Percentiles rank a stretch among this genome's conserved stretches.
Conservation (phyloP, 768 basidiomycete species). For the Russula abietina region DNA sequence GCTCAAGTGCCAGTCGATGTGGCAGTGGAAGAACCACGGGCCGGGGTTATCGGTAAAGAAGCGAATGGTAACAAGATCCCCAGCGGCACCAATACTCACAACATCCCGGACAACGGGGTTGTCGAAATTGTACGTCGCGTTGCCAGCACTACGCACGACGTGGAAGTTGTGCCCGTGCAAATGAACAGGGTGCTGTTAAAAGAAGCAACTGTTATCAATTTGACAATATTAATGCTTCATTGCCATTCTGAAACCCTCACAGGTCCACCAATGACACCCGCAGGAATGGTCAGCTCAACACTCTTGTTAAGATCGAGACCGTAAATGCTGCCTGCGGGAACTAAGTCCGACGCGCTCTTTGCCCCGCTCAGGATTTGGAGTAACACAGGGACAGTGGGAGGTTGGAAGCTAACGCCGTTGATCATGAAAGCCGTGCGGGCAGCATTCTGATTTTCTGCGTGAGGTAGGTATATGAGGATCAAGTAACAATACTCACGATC, state of each 20-base stretch:
- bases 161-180: constrained; percentile 23
- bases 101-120: constrained; percentile 24
- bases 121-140: constrained; percentile 22
- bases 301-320: constrained; percentile 10
- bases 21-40: constrained; percentile 15
- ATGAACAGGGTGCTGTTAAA: constrained; percentile 17
- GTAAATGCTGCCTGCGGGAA: constrained; percentile 13
- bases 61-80: constrained; percentile 26
- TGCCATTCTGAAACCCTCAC: neutral
- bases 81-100: constrained; percentile 13
- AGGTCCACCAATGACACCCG: neutral
- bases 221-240: no score
- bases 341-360: neutral
- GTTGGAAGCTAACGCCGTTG: neutral
- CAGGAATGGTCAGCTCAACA: constrained; percentile 18
- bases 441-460: neutral
- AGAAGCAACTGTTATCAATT: neutral
- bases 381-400: constrained; percentile 12
- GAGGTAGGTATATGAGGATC: neutral
- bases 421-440: neutral
- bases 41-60: constrained; percentile 29
- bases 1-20: constrained; percentile 21
- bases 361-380: constrained; percentile 20
- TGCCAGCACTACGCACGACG: constrained; percentile 24
- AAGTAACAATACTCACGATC: constrained; percentile 26